phyloP scores from a whole-genome alignment of 176 grass and related monocot genomes.

The Phragmites australis region DNA sequence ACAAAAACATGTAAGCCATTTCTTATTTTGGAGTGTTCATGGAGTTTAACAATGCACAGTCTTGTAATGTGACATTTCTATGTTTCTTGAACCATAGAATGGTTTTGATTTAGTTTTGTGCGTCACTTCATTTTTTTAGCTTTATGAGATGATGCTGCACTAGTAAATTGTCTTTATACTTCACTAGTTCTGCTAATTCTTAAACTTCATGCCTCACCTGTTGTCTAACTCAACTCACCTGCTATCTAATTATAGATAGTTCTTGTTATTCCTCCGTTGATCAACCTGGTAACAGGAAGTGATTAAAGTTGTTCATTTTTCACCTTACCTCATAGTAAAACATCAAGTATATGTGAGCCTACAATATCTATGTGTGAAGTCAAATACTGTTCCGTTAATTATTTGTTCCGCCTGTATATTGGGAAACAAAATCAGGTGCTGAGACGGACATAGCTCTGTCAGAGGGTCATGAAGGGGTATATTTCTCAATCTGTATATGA shows the following conservation, averaged over 20 bases:
- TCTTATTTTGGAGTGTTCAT: constrained; percentile 12
- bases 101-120: background rate
- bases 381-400: background rate
- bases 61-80: background rate
- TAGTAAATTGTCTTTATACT: background rate
- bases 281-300: background rate
- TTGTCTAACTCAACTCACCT: background rate
- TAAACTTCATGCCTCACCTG: background rate
- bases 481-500: constrained; percentile 1
- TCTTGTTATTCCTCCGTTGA: background rate
- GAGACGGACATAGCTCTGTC: background rate
- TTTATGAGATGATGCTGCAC: constrained; percentile 4
- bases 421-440: background rate
- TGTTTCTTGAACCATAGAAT: constrained; percentile 12
- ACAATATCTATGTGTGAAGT: background rate
- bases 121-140: background rate
- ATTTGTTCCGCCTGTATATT: background rate
- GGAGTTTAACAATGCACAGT: background rate
- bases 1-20: constrained; percentile 83
- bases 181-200: background rate
- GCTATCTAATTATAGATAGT: background rate
- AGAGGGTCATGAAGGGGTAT: background rate
- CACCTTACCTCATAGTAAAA: background rate
- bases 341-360: background rate
- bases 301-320: background rate